These are phyloP conservation scores for Trypanosomatidae sp. DNA, from an alignment of 208 protist species.

Conservation along the genomic window DNA sequence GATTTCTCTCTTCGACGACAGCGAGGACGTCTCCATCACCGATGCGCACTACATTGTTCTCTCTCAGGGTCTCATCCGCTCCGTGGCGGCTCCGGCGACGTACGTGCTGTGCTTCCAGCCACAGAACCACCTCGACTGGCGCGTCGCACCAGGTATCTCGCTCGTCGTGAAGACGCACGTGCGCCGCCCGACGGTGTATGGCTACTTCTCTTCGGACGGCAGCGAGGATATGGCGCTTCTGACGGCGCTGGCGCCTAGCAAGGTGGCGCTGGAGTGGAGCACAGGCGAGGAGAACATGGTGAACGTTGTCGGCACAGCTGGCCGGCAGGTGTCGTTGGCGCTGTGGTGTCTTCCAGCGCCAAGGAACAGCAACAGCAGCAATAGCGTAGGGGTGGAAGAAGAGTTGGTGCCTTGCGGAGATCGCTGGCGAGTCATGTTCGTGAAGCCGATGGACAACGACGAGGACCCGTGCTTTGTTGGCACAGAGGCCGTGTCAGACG, in stretches of 20 bases:
- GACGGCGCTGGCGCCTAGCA: constrained; percentile 53
- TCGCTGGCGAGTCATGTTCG: constrained; percentile 65
- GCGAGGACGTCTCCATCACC: constrained; percentile 8
- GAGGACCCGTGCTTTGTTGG: constrained; percentile 70
- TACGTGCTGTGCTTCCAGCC: constrained; percentile 73
- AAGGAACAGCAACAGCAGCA: constrained; percentile 8
- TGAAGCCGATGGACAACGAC: constrained; percentile 61
- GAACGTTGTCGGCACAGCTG: constrained; percentile 64
- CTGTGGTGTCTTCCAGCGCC: constrained; percentile 41
- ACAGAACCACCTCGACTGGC: constrained; percentile 48
- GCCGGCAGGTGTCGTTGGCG: constrained; percentile 47
- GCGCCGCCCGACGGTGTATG: constrained; percentile 40
- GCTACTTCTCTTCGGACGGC: constrained; percentile 69
- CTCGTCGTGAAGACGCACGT: constrained; percentile 45
- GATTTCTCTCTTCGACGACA: constrained; percentile 35
- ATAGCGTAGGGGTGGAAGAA: constrained; percentile 1
- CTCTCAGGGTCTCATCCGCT: constrained; percentile 43
- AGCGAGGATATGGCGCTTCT: constrained; percentile 54
- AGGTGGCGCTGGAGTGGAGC: constrained; percentile 52
- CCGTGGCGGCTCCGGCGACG: constrained; percentile 32
- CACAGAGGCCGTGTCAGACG: constrained; percentile 36
- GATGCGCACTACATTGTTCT: constrained; percentile 47
- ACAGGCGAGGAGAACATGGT: constrained; percentile 40
- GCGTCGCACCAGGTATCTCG: constrained; percentile 35
- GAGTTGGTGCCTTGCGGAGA: constrained; percentile 52